Percentiles rank a stretch among this genome's conserved stretches.
Conservation (phyloP, 768 basidiomycete genomes). For the Cyathus striatus region DNA sequence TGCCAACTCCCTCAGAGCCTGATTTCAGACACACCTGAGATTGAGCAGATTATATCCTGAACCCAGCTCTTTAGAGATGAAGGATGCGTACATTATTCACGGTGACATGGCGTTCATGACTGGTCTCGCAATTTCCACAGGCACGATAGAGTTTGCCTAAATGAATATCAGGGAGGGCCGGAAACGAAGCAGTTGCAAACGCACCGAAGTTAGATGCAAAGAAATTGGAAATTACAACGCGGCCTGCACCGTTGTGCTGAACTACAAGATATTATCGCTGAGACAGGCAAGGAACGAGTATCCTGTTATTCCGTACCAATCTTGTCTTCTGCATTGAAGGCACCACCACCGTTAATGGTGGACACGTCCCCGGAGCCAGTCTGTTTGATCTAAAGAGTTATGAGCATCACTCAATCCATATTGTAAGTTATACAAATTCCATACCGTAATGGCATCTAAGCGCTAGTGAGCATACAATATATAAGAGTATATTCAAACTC, state of each 20-base stretch:
- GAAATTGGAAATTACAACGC: slow-evolving; percentile 18
- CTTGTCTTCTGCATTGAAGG: slow-evolving; percentile 19
- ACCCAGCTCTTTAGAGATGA: too few species aligned
- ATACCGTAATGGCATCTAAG: slow-evolving; percentile 17
- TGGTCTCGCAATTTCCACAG: slow-evolving; percentile 20
- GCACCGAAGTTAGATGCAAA: slow-evolving; percentile 19
- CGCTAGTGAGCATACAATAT: too few species aligned
- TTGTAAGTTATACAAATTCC: background rate
- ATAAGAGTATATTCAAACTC: too few species aligned
- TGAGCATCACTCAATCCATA: background rate
- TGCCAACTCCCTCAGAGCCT: slow-evolving; percentile 18
- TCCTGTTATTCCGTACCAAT: slow-evolving; percentile 12
- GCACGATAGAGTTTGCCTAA: slow-evolving; percentile 21
- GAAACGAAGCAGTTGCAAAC: background rate
- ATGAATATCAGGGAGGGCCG: background rate
- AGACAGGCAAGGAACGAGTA: background rate
- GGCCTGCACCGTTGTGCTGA: slow-evolving; percentile 22
- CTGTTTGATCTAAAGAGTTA: slow-evolving; percentile 17
- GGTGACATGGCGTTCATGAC: slow-evolving; percentile 17
- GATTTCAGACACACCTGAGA: slow-evolving; percentile 14
- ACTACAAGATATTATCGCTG: slow-evolving; percentile 7
- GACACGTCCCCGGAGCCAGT: slow-evolving; percentile 19
- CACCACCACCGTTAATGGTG: slow-evolving; percentile 19
- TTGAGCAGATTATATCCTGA: too few species aligned
- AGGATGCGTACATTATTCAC: slow-evolving; percentile 14